Percentiles rank a stretch among this genome's conserved stretches.
phyloP scores from a whole-genome alignment of 1,284 basidiomycete genomes.

The Puccinia coronata region DNA sequence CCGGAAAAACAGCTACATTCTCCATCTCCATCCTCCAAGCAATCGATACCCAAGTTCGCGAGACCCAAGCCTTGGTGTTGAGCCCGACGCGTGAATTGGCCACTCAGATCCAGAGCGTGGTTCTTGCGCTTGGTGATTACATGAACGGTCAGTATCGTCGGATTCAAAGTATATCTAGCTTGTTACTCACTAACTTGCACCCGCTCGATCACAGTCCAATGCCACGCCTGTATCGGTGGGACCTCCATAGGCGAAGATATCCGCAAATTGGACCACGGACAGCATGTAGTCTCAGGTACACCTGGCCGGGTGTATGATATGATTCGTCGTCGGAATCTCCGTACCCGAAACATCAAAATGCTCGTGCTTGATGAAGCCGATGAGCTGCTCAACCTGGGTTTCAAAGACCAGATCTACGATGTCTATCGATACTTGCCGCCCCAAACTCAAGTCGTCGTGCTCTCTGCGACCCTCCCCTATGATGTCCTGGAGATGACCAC shows the following conservation, averaged over 20 bases:
- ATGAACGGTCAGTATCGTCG: background rate
- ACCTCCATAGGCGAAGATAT: conserved; percentile 98
- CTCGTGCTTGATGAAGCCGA: conserved; percentile 97
- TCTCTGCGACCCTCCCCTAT: conserved; percentile 92
- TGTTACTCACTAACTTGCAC: conserved; percentile 63
- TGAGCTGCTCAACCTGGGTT: conserved; percentile 94
- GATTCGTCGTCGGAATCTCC: conserved; percentile 90
- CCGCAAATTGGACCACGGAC: conserved; percentile 94
- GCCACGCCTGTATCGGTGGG: conserved; percentile 97
- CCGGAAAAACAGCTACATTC: conserved; percentile 98
- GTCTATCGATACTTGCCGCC: conserved; percentile 98
- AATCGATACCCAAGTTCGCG: conserved; percentile 91
- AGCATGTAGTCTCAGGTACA: conserved; percentile 95
- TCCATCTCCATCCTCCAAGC: conserved; percentile 66
- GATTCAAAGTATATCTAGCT: background rate
- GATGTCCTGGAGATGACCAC: conserved; percentile 99
- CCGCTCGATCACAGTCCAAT: conserved; percentile 96
- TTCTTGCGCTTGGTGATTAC: background rate
- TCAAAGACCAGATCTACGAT: conserved; percentile 99
- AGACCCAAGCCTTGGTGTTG: conserved; percentile 93
- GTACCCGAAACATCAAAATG: conserved; percentile 99
- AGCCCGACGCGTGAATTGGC: conserved; percentile 90
- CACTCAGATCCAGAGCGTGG: conserved; percentile 71
- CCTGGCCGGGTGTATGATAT: conserved; percentile 99
- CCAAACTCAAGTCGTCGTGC: conserved; percentile 93